Base-by-base conservation (phyloP, 768 basidiomycete species). In the Pulveroboletus frians region DNA sequence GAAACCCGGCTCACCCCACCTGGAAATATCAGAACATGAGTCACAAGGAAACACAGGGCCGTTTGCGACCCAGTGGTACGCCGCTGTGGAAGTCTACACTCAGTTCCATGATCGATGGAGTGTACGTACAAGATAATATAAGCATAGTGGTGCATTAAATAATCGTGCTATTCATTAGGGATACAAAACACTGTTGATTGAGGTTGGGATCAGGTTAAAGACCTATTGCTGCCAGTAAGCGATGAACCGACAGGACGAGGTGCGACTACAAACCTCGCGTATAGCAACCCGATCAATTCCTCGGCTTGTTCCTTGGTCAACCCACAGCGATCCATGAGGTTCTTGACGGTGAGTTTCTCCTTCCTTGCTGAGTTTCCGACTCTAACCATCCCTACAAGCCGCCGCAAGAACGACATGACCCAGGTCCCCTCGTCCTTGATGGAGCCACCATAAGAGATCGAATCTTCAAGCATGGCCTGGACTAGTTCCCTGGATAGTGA, bases 401-500 rank as follows among this genome's bases (percentile, higher is more conserved):
- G 56, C 35, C 7, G 62, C 50, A 63, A 56, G 43, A 63, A 58
- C 9, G 47, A 39, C 62, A 64, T 55, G 29, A 63, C 54, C 61
- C 61, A 62, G 31, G 4, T 18, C 2, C n/a, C 49, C 30, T 52
- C 53, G 23, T 59, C 60, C 36, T 26, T 54, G 46, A 13, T 56
- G 23, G 47, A 30, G 14, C 23, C 48, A 8, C 59, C 59, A 30
- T 49, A 52, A 17, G 62, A 49, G 38, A 53, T 43, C 23, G 60
- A 62, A 26, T 56, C 57, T 39, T 63, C 62, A 0, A 65, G 54
- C 54, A 65, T 50, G 4, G 43, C 10, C 15, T 50, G 54, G 14
- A 62, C 47, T 9, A 31, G 34, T 30, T 54, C 49, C 37, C 49
- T 62, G 18, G 63, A 63, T 10, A 37, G 20, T 0, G 47, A 38